Evolutionary conservation across 106 monocot genomes (phyloP), one percentile per base, ranked within the genome.

Genomic region (Posidonia australis): DNA sequence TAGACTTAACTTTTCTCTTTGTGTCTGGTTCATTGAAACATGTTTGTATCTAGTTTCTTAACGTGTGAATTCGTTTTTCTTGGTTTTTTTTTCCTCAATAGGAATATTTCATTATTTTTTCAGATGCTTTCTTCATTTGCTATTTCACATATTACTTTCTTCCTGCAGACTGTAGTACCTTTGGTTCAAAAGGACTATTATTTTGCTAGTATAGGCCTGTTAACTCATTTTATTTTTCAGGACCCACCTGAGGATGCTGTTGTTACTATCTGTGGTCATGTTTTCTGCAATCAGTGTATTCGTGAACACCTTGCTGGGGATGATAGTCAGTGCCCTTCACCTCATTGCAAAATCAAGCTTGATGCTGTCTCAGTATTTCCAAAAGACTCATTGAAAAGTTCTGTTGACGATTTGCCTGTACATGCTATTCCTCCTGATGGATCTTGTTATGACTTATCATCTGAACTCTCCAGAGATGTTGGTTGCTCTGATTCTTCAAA

Each of bases 211-310:
- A 58, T 28, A 45, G 13, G 44, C 13, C 44, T 45, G n/a, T n/a
- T n/a, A n/a, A n/a, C 36, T 60, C 30, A 23, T 18, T 32, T 60
- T 28, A 23, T 59, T 60, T 52, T 70, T 28, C 42, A 94, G 94
- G 94, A 94, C 54, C 84, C 89, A 22, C 94, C 94, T 69, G 94
- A 94, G 68, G 86, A 94, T 86, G 83, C 89, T 62, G 86, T 94
- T 63, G 82, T 94, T 77, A 72, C 94, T 1, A 78, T 80, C 17
- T 94, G 94, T 65, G 94, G 83, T 28, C 94, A 94, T 78, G 86
- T 89, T 65, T 94, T 86, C 68, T 94, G 94, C 65, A 86, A 89
- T 44, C 94, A 94, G 69, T 94, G 94, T 58, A 83, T 94, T 32
- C 83, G 70, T 61, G 86, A 86, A 67, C 81, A 78, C 67, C 72